Percentiles rank a stretch among this genome's conserved stretches.
These are phyloP conservation scores for Asterophora lycoperdoides DNA, from an alignment of 768 basidiomycete genomes.

Conservation along the genomic window DNA sequence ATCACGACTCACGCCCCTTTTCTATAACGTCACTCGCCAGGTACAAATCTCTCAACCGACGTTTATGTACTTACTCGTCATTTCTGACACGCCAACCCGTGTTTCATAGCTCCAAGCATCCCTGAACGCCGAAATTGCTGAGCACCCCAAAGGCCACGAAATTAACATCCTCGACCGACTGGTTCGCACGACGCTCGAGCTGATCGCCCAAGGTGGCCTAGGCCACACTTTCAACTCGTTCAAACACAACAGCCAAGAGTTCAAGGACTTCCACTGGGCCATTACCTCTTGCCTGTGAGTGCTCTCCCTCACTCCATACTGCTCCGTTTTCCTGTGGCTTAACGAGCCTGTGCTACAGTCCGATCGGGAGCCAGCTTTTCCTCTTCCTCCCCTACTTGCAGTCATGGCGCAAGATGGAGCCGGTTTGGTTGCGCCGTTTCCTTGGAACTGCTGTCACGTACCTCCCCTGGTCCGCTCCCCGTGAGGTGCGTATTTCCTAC, in stretches of 20 bases:
- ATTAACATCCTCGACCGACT: conserved; percentile 16
- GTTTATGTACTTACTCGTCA: background rate
- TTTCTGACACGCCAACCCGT: too few species aligned
- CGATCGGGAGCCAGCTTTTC: conserved; percentile 21
- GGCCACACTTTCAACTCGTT: conserved; percentile 20
- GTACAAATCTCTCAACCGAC: conserved; percentile 3
- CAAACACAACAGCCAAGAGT: conserved; percentile 14
- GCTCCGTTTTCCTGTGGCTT: background rate
- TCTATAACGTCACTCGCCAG: conserved; percentile 21
- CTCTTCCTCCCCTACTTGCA: conserved; percentile 22
- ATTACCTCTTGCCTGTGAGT: conserved; percentile 16
- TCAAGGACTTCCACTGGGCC: conserved; percentile 16
- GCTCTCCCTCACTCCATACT: background rate
- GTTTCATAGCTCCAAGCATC: conserved; percentile 7
- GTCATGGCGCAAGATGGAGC: conserved; percentile 20
- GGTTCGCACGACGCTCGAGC: conserved; percentile 14
- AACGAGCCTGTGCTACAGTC: conserved; percentile 9
- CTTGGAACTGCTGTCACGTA: conserved; percentile 13
- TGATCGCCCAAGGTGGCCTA: conserved; percentile 16
- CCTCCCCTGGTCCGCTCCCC: conserved; percentile 21
- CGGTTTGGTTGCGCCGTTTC: conserved; percentile 20
- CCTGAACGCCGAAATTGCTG: conserved; percentile 6
- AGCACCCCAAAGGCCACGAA: background rate
- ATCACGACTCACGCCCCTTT: conserved; percentile 22
- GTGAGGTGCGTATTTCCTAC: conserved; percentile 11